A percentile compares a stretch with the other conserved stretches of the same genome.
Conservation (phyloP, 2,329 filamentous ascomycete species). For the Cladosporium oxysporum region DNA sequence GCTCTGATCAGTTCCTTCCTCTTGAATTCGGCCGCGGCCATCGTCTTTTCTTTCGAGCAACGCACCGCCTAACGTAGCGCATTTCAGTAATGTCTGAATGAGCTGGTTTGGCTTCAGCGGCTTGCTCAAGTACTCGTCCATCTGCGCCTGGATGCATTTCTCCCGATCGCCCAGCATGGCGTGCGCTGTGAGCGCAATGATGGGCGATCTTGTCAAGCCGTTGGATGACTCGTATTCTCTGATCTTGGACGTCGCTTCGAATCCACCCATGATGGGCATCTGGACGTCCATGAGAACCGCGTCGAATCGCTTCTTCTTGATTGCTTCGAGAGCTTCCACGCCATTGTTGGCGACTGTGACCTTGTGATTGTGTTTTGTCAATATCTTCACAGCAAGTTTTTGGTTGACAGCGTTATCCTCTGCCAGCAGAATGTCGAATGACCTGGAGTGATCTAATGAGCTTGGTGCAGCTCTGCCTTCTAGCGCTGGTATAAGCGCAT, state of each 20-base stretch:
- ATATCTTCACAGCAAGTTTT: conserved; percentile 89
- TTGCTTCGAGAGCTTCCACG: conserved; percentile 86
- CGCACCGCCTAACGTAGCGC: conserved; percentile 84
- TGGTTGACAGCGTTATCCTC: conserved; percentile 99
- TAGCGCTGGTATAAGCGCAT: conserved; percentile 92
- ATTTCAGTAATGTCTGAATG: conserved; percentile 96
- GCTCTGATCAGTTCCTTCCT: conserved; percentile 25
- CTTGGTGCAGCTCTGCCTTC: conserved; percentile 91
- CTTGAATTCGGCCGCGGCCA: conserved; percentile 28
- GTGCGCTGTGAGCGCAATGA: conserved; percentile 95
- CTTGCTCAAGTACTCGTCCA: conserved; percentile 99
- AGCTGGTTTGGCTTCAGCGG: conserved; percentile 95
- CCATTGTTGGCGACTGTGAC: conserved; percentile 95
- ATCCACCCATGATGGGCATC: conserved; percentile 99
- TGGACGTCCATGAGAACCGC: conserved; percentile 99
- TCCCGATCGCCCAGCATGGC: conserved; percentile 98
- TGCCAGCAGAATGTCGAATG: conserved; percentile 90
- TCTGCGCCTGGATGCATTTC: conserved; percentile 97
- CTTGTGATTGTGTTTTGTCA: conserved; percentile 93
- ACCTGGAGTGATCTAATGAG: conserved; percentile 89
- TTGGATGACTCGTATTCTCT: conserved; percentile 87
- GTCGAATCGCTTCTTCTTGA: conserved; percentile 90
- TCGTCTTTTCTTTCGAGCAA: conserved; percentile 73
- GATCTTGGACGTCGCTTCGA: conserved; percentile 96
- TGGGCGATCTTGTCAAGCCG: conserved; percentile 80